Base-by-base conservation (phyloP, 129 eudicot genomes). In the Escallonia rubra region DNA sequence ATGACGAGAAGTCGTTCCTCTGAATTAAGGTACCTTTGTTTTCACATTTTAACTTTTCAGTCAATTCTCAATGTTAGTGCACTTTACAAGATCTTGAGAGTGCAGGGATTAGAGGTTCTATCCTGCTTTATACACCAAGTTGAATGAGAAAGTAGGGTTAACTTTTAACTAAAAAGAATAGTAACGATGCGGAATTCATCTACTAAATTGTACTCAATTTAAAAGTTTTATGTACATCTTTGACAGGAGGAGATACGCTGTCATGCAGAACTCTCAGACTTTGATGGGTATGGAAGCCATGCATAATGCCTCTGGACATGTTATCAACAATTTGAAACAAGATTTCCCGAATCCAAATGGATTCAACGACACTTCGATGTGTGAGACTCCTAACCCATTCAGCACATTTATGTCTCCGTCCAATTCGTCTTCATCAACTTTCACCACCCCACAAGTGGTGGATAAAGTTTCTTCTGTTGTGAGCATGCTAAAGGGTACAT, bases 1-100 rank as follows among this genome's bases (percentile, higher is more conserved):
- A 90, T 90, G 96, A 90, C 94, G 2, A 86, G 94, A 83, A 90
- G 96, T 79, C 94, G 96, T 41, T 90, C 94, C 10, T 90, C 96
- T 9, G 96, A 90, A 52, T 77, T 90, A 77, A 81, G 96, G 96
- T 89, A 83, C 11, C 38, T 50, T 6, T 67, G 57, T 13, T 59
- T 66, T 43, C 23, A 47, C 16, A 7, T 52, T 66, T 66, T 49
- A 66, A 34, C 52, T 13, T 3, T 59, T 59, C 43, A 38, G 34
- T 23, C 34, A 23, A 1, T 23, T 23, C 34, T 23, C 34, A 23
- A 0, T 23, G 34, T 23, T 23, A 23, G 34, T 23, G 34, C 1
- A 23, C 34, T 1, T 23, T 23, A 23, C 34, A 23, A 23, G 34
- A 23, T 23, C 34, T 23, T 1, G 34, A 23, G 34, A 23, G 34